Base-by-base conservation (phyloP, 2,329 filamentous ascomycete genomes). In the Neonectria hederae region DNA sequence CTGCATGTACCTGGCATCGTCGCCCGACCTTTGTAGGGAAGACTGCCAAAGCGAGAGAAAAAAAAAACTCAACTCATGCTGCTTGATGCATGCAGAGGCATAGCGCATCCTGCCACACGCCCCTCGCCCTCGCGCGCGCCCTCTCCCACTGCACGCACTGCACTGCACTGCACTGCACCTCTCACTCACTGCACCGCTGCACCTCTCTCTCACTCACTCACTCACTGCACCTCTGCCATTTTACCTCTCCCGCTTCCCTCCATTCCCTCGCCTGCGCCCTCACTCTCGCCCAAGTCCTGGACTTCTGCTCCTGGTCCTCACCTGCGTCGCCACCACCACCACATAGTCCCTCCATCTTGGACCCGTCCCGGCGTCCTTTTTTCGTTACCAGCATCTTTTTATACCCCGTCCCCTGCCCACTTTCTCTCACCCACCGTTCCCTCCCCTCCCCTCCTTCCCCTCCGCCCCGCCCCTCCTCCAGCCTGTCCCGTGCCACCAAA, bases 401-500 rank as follows among this genome's bases (percentile, higher is more conserved):
- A 73, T 73, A 73, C 69, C 69, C 71, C 71, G 65, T 72, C 71
- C 68, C 69, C 69, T 73, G 71, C 71, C 71, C 71, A 73, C 69
- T 65, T 69, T 68, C 65, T 68, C 59, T 64, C 65, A 59, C 69
- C 70, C 65, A 71, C 65, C 64, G 67, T 73, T 73, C 69, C 65
- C 70, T 72, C 63, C 66, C 66, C 67, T 67, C 65, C 58, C 64
- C 59, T 60, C 48, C 65, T 59, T 57, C 61, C 61, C 65, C 61
- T 64, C 67, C 57, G 55, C 64, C 53, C 61, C 57, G 48, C 61
- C 56, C 62, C 67, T 66, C 71, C 69, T 71, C 71, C 66, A 73
- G 71, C 71, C 68, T 73, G 71, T 73, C 71, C 71, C 69, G 71
- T 73, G 69, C 71, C 71, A 73, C 71, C 66, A 65, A 73, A 72